phyloP scores from a whole-genome alignment of 768 basidiomycete species.

The Lentinula sp. region DNA sequence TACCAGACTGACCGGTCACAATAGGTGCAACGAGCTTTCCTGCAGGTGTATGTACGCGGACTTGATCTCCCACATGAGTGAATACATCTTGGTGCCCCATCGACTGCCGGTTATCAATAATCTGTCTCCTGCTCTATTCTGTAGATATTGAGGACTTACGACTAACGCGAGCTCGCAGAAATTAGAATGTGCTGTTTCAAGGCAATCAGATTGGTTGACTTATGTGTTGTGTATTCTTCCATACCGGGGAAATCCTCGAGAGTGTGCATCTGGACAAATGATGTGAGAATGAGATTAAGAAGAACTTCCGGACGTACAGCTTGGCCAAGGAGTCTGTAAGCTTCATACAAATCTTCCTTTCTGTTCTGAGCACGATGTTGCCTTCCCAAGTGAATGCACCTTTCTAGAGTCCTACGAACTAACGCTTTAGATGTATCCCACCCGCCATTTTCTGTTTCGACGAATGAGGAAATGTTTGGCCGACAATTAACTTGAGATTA shows the following conservation, averaged over 20 bases:
- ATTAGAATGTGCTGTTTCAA: constrained; percentile 65
- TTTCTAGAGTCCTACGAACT: constrained; percentile 64
- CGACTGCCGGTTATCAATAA: constrained; percentile 12
- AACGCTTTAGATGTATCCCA: constrained; percentile 89
- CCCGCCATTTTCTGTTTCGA: constrained; percentile 46
- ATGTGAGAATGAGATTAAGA: background rate
- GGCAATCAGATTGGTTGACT: background rate
- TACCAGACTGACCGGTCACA: constrained; percentile 55
- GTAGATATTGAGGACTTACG: background rate
- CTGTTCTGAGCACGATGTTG: constrained; percentile 48
- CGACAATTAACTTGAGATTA: constrained; percentile 12
- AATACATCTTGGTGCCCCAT: constrained; percentile 78
- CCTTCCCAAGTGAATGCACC: constrained; percentile 77
- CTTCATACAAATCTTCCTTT: constrained; percentile 71
- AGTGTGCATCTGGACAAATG: constrained; percentile 53
- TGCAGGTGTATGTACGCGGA: constrained; percentile 66
- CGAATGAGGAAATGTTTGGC: background rate
- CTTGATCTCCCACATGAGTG: constrained; percentile 79
- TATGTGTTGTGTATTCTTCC: background rate
- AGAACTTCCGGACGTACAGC: constrained; percentile 34
- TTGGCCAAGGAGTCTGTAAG: constrained; percentile 75
- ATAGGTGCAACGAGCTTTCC: constrained; percentile 76
- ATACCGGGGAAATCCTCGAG: constrained; percentile 69
- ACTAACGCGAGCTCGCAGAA: constrained; percentile 83
- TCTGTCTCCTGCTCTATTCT: background rate